These are phyloP conservation scores for Apiotrichum siamense DNA, from an alignment of 1,284 basidiomycete species.

Conservation along the genomic window DNA sequence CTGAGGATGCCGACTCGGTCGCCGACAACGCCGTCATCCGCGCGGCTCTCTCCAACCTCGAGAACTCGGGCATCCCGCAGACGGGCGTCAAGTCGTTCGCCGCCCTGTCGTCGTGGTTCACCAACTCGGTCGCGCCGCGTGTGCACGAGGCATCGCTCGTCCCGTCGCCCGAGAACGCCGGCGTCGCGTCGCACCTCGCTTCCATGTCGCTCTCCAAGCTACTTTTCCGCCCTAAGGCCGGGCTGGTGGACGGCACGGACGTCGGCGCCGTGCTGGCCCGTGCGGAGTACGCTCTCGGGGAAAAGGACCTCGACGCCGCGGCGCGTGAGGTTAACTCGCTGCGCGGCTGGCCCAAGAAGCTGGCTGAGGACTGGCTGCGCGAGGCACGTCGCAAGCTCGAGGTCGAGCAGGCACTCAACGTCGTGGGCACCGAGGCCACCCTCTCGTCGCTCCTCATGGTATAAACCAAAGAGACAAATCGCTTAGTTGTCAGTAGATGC, in stretches of 20 bases:
- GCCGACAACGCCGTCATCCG: slow-evolving; percentile 52
- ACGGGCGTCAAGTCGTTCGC: slow-evolving; percentile 85
- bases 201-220: slow-evolving; percentile 70
- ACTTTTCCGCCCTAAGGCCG: slow-evolving; percentile 69
- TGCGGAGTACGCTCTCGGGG: slow-evolving; percentile 82
- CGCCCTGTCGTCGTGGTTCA: slow-evolving; percentile 85
- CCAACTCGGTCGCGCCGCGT: slow-evolving; percentile 72
- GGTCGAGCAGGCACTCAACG: slow-evolving; percentile 88
- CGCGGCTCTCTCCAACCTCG: slow-evolving; percentile 65
- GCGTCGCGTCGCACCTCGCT: slow-evolving; percentile 79
- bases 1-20: slow-evolving; percentile 50
- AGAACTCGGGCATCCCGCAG: slow-evolving; percentile 67
- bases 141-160: slow-evolving; percentile 84
- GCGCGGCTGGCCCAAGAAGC: slow-evolving; percentile 71
- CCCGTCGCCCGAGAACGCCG: slow-evolving; percentile 64
- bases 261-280: slow-evolving; percentile 79
- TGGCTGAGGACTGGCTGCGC: slow-evolving; percentile 85
- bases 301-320: slow-evolving; percentile 89
- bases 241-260: slow-evolving; percentile 66
- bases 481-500: slow-evolving; percentile 7
- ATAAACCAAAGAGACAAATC: no score
- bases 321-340: slow-evolving; percentile 88
- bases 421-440: slow-evolving; percentile 77
- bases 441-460: slow-evolving; percentile 53
- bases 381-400: slow-evolving; percentile 83